A percentile compares a stretch with the other conserved stretches of the same genome.
These are phyloP conservation scores for Oryza meyeriana DNA, from an alignment of 176 grass and related monocot species.

Conservation along the genomic window DNA sequence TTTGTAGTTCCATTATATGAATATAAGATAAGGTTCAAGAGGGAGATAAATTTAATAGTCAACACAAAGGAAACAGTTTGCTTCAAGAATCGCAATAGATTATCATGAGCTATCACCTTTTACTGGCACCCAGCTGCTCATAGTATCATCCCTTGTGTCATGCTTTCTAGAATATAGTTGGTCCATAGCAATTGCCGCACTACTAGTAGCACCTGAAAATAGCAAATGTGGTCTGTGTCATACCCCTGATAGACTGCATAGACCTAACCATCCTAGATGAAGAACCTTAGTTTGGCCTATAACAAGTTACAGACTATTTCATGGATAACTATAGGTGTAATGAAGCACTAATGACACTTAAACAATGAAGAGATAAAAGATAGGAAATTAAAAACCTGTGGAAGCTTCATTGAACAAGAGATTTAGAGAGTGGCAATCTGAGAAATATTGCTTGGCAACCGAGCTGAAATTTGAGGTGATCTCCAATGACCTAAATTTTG, in stretches of 20 bases:
- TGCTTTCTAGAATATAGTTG: conserved; percentile 42
- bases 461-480: conserved; percentile 70
- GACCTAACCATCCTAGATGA: conserved; percentile 29
- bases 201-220: conserved; percentile 41
- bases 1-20: neutral
- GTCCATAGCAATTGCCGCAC: conserved; percentile 31
- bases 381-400: conserved; percentile 34
- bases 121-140: conserved; percentile 37
- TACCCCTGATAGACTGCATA: neutral
- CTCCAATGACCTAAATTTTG: conserved; percentile 74
- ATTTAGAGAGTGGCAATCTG: conserved; percentile 86
- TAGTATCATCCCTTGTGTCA: conserved; percentile 28
- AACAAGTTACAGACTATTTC: conserved; percentile 26
- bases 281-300: neutral
- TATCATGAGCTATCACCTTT: conserved; percentile 23
- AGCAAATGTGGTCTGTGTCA: conserved; percentile 1
- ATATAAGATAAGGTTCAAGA: neutral
- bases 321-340: conserved; percentile 7
- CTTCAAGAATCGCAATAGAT: neutral
- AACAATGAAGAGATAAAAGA: neutral
- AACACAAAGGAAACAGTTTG: neutral
- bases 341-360: neutral
- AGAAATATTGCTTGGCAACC: conserved; percentile 91
- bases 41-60: neutral
- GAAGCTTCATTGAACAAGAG: conserved; percentile 82